Percentiles rank a stretch among this genome's conserved stretches.
Conservation (phyloP, 495 filamentous ascomycete species). For the Extremus antarcticus region DNA sequence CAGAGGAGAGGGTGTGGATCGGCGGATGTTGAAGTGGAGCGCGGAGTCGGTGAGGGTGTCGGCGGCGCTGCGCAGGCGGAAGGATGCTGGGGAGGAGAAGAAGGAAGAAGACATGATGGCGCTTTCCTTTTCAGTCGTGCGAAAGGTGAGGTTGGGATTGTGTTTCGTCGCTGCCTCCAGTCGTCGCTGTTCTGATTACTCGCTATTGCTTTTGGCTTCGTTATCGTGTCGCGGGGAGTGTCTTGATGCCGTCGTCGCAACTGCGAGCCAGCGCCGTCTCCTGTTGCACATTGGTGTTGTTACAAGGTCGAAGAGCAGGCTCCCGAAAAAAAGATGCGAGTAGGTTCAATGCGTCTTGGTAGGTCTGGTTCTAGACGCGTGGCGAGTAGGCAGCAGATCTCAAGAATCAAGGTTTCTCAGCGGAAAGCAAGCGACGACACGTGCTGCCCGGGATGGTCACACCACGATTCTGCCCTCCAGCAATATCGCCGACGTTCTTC, state of each 20-base stretch:
- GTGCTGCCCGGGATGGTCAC: too few relatives aligned
- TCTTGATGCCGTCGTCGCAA: not conserved
- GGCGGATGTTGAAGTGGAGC: slow-evolving; percentile 1
- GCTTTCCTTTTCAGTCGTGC: not conserved
- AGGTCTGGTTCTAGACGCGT: too few relatives aligned
- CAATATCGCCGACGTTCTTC: too few relatives aligned
- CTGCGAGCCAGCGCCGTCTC: not conserved
- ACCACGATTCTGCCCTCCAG: too few relatives aligned
- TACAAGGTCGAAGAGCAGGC: not conserved
- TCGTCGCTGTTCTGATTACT: not conserved
- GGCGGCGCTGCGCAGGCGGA: slow-evolving; percentile 14
- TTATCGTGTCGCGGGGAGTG: not conserved
- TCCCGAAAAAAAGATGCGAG: not conserved
- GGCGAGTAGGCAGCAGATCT: too few relatives aligned
- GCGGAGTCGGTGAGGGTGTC: slow-evolving; percentile 1
- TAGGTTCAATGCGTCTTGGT: not conserved
- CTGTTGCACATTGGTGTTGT: not conserved
- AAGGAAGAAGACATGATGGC: slow-evolving; percentile 2
- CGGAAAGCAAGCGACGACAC: too few relatives aligned
- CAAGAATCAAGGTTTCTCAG: too few relatives aligned
- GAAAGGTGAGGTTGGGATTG: not conserved
- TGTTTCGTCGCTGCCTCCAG: not conserved
- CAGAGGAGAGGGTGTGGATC: not conserved
- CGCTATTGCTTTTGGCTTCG: not conserved
- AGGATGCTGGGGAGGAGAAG: slow-evolving; percentile 14